Evolutionary conservation across 2,329 filamentous ascomycete species (phyloP), one percentile per base, ranked within the genome.

Genomic region (Fusarium praegraminearum): DNA sequence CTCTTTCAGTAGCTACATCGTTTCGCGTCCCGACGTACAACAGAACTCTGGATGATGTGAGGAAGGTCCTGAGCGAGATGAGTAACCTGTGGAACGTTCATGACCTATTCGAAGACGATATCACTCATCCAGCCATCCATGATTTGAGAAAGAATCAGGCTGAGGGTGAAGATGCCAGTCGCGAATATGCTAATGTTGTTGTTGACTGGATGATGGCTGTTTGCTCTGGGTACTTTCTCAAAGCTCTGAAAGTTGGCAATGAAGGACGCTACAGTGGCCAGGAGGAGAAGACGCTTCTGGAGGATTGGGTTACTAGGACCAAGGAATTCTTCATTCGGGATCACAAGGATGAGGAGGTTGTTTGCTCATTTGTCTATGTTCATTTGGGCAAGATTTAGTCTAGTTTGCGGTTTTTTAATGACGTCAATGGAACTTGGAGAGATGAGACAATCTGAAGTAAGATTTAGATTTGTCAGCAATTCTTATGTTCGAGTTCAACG

Each of bases 121-220:
- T 43, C 2, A 30, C 28, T 18, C 54, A 57, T 35, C 36, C 54
- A 13, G 28, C 54, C 20, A 41, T 43, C 10, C 35, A 57, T 11
- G 10, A 35, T 12, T 16, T 52, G 7, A 43, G 12, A 1, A 12
- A n/a, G 18, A n/a, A 30, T 4, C 32, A 13, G 0, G 11, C 8
- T 11, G 1, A 18, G 2, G 6, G 15, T 1, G 35, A n/a, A 15
- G 45, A 28, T 18, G 20, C 28, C 2, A 57, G 54, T 24, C 28
- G 3, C 9, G 26, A 20, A 9, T 51, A 57, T 20, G 28, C 35
- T 4, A 18, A 33, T 11, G 7, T 41, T 3, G 54, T 57, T 3
- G 51, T 57, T 24, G 54, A 57, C 10, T 57, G 54, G 54, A 57
- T 57, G 54, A 57, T 57, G 54, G 54, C 54, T 22, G 54, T 57